Percentiles rank a stretch among this genome's conserved stretches.
phyloP scores from a whole-genome alignment of 2,329 filamentous ascomycete genomes.

The Epichloe amarillans region DNA sequence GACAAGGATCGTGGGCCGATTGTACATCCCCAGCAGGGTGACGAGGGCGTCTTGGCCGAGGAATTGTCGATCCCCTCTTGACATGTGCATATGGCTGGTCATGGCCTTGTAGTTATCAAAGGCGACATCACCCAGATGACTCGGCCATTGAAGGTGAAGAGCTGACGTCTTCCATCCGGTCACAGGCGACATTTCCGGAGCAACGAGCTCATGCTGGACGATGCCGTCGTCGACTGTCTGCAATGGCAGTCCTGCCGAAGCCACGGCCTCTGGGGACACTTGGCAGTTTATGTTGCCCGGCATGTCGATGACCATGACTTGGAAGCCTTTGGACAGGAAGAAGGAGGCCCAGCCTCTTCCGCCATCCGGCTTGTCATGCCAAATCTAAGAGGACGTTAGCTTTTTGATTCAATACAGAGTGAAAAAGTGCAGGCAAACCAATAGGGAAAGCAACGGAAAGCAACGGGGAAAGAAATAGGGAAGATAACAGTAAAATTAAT shows the following conservation, averaged over 20 bases:
- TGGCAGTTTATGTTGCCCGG: conserved; percentile 9
- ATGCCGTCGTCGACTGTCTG: neutral
- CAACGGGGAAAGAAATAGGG: no score
- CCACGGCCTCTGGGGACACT: no score
- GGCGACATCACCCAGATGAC: conserved; percentile 27
- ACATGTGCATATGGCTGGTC: conserved; percentile 25
- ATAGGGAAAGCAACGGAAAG: no score
- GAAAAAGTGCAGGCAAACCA: no score
- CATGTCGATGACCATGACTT: conserved; percentile 30
- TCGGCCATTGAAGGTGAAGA: conserved; percentile 27
- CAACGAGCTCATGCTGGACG: conserved; percentile 23
- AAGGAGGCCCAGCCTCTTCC: conserved; percentile 30
- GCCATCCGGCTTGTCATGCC: conserved; percentile 33
- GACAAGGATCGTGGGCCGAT: conserved; percentile 27
- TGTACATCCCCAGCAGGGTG: conserved; percentile 29
- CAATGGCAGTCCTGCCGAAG: neutral
- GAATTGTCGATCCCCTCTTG: conserved; percentile 18
- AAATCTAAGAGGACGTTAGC: conserved; percentile 13
- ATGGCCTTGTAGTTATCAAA: conserved; percentile 33
- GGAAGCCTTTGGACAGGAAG: conserved; percentile 28
- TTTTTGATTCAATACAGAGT: neutral
- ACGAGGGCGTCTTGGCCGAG: conserved; percentile 23
- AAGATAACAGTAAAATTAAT: accelerated
- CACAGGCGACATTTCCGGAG: conserved; percentile 6
- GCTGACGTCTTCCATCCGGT: conserved; percentile 18